A percentile compares a stretch with the other conserved stretches of the same genome.
phyloP scores from a whole-genome alignment of 139 green algal species.

The Spirogloea muscicola region DNA sequence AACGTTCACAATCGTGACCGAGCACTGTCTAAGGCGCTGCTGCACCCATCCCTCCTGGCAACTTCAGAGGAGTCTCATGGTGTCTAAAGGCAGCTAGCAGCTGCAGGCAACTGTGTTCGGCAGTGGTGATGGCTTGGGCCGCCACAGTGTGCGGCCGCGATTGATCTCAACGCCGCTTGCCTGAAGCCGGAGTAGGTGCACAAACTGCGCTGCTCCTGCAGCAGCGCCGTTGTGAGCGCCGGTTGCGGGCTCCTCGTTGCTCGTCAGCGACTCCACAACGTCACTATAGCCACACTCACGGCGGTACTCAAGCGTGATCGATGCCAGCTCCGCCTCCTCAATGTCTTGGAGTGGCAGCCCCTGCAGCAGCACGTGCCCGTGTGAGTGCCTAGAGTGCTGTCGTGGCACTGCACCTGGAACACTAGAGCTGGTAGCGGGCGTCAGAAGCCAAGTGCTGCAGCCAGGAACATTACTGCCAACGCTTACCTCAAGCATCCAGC shows the following conservation, averaged over 20 bases:
- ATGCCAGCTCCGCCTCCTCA: constrained; percentile 22
- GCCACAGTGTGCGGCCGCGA: constrained; percentile 25
- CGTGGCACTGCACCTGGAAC: neutral
- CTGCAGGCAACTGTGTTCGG: too few species aligned
- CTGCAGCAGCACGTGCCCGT: constrained; percentile 72
- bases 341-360: constrained; percentile 24
- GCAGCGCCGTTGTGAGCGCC: neutral
- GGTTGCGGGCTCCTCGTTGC: constrained; percentile 6
- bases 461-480: neutral
- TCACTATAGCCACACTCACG: constrained; percentile 14
- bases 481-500: constrained; percentile 78
- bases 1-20: too few species aligned
- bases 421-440: neutral
- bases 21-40: too few species aligned
- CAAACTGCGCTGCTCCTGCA: constrained; percentile 1
- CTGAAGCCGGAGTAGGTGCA: constrained; percentile 27
- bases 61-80: too few species aligned
- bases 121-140: neutral
- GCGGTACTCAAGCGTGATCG: constrained; percentile 42
- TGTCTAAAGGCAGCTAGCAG: too few species aligned
- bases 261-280: constrained; percentile 29
- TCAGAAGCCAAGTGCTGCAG: neutral
- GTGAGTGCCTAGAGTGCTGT: neutral
- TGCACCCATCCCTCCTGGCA: too few species aligned
- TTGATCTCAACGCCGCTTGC: constrained; percentile 30